phyloP scores from a whole-genome alignment of 148 eudicot species.

The Limonium bicolor region DNA sequence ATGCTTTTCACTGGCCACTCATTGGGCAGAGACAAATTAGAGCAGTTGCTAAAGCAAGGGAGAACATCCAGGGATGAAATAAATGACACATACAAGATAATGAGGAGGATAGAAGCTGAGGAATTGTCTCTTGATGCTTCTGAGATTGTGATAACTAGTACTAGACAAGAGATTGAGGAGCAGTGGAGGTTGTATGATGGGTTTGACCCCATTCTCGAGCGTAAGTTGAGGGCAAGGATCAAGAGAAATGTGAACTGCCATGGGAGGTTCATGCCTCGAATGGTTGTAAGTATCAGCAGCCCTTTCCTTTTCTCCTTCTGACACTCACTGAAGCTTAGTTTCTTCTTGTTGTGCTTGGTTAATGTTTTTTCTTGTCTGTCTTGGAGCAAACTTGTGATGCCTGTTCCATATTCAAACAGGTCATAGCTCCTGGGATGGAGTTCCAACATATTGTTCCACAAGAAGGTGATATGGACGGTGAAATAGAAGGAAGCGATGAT shows the following conservation, averaged over 20 bases:
- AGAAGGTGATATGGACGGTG: constrained; percentile 23
- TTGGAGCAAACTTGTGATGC: background rate
- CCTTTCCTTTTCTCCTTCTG: background rate
- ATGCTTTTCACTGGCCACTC: constrained; percentile 94
- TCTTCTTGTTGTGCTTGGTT: too few relatives aligned
- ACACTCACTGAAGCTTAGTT: background rate
- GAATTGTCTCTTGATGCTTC: constrained; percentile 76
- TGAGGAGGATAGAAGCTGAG: constrained; percentile 81
- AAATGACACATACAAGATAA: constrained; percentile 56
- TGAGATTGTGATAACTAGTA: constrained; percentile 78
- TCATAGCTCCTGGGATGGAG: constrained; percentile 40
- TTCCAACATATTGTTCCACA: constrained; percentile 26
- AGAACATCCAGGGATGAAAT: constrained; percentile 64
- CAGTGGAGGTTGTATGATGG: constrained; percentile 93
- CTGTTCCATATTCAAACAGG: constrained; percentile 12
- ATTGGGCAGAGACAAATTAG: constrained; percentile 72
- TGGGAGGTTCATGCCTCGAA: constrained; percentile 93
- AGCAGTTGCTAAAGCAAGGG: constrained; percentile 79
- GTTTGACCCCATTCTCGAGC: constrained; percentile 67
- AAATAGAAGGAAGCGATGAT: constrained; percentile 27
- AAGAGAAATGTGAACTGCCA: constrained; percentile 69
- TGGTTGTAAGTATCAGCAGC: constrained; percentile 50
- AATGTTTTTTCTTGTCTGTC: background rate
- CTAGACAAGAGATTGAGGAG: constrained; percentile 86
- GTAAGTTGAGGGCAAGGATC: constrained; percentile 66